phyloP scores from a whole-genome alignment of 257 asterid genomes.

The Rehmannia glutinosa region DNA sequence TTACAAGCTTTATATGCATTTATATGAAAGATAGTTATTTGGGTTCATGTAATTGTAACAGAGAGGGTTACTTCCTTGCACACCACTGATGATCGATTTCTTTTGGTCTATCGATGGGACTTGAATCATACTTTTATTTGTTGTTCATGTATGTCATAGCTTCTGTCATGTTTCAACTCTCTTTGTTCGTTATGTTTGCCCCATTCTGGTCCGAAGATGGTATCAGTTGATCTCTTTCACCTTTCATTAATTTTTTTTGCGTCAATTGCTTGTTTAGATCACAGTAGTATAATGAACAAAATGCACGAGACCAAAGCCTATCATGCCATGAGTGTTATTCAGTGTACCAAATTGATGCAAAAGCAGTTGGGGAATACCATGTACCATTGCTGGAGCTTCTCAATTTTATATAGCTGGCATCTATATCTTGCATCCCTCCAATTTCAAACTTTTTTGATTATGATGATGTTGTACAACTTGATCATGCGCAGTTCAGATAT shows the following conservation, averaged over 20 bases:
- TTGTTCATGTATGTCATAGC: background rate
- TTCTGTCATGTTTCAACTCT: conserved; percentile 5
- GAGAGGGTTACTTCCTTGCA: too few relatives aligned
- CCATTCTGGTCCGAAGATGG: background rate
- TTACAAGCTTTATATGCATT: background rate
- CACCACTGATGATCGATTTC: background rate
- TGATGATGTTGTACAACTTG: conserved; percentile 12
- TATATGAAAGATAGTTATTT: background rate
- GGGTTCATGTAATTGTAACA: conserved; percentile 6
- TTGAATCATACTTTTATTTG: background rate
- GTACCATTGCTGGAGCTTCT: conserved; percentile 9
- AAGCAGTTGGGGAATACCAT: background rate
- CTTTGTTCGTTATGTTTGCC: conserved; percentile 1
- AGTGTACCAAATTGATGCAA: background rate
- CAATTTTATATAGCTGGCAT: background rate
- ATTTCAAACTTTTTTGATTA: background rate
- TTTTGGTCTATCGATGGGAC: background rate
- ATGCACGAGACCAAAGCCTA: background rate
- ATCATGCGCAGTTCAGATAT: conserved; percentile 13
- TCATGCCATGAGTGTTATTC: conserved; percentile 7
- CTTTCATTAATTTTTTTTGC: conserved; percentile 10
- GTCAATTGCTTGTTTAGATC: conserved; percentile 8
- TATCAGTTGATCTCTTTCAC: conserved; percentile 9
- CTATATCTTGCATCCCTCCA: background rate
- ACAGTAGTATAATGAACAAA: conserved; percentile 1